These are phyloP conservation scores for Penicillium canariense DNA, from an alignment of 495 filamentous ascomycete species.

Conservation along the genomic window DNA sequence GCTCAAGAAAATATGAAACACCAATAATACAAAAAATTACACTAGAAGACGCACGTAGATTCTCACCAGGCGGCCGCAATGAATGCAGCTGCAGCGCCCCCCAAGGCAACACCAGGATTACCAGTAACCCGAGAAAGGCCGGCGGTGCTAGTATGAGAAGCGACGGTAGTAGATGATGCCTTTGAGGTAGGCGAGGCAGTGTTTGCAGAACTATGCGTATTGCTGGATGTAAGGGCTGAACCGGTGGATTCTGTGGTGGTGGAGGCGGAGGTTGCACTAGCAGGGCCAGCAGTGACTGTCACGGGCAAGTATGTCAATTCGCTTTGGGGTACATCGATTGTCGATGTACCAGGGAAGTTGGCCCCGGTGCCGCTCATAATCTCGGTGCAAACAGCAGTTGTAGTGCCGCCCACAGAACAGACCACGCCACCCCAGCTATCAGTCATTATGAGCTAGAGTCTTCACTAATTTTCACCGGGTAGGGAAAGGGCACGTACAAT, in stretches of 20 bases:
- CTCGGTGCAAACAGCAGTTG: conserved; percentile 35
- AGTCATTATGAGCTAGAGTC: not conserved
- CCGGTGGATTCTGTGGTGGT: not conserved
- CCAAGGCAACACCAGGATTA: conserved; percentile 5
- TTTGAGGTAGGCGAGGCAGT: not conserved
- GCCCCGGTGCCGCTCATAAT: conserved; percentile 25
- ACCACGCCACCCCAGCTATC: conserved; percentile 26
- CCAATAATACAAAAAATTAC: too few species aligned
- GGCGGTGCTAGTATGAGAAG: conserved; percentile 13
- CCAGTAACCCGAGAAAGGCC: conserved; percentile 14
- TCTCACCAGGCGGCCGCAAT: conserved; percentile 13
- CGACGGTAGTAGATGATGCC: not conserved
- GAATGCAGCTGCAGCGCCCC: conserved; percentile 14
- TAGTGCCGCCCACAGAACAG: conserved; percentile 37
- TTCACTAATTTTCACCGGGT: not conserved
- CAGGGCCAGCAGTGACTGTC: conserved; percentile 32
- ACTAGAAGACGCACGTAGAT: too few species aligned
- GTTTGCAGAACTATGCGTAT: not conserved
- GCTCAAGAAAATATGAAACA: too few species aligned
- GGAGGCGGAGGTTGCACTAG: not conserved
- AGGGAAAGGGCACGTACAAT: not conserved
- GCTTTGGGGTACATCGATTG: conserved; percentile 9
- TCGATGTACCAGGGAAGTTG: conserved; percentile 25
- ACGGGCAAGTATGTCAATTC: conserved; percentile 29
- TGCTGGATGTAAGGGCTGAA: not conserved